Conservation (phyloP, 2,329 filamentous ascomycete species). For the Chaetomium strumarium region DNA sequence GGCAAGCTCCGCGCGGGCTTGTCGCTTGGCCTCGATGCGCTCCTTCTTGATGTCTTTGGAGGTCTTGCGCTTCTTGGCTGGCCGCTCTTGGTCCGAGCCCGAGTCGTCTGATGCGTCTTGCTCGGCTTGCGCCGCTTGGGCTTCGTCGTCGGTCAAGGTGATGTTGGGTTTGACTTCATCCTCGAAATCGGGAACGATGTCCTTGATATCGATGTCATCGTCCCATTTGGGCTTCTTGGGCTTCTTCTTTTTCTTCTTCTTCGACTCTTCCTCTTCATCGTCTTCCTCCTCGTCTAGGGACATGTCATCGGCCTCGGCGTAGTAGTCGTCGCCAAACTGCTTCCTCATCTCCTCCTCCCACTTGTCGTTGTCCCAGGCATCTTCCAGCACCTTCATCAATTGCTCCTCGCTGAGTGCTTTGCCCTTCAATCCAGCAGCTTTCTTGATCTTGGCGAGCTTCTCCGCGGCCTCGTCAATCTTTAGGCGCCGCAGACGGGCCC, state of each 20-base stretch:
- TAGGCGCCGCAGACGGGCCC: slow-evolving; percentile 74
- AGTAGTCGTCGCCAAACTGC: slow-evolving; percentile 87
- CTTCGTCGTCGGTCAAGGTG: slow-evolving; percentile 50
- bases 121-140: slow-evolving; percentile 33
- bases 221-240: slow-evolving; percentile 87
- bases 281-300: slow-evolving; percentile 52
- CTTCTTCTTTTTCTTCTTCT: slow-evolving; percentile 57
- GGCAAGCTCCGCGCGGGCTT: slow-evolving; percentile 72
- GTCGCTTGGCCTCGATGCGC: slow-evolving; percentile 55
- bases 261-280: slow-evolving; percentile 49
- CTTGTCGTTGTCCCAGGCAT: slow-evolving; percentile 78
- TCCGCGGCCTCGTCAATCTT: slow-evolving; percentile 87
- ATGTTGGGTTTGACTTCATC: slow-evolving; percentile 53
- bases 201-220: slow-evolving; percentile 95
- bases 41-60: slow-evolving; percentile 55
- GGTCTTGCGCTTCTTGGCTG: slow-evolving; percentile 54
- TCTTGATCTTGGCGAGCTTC: slow-evolving; percentile 81
- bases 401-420: slow-evolving; percentile 66
- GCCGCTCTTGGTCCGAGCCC: slow-evolving; percentile 32
- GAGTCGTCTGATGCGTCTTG: slow-evolving; percentile 29
- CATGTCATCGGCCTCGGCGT: slow-evolving; percentile 63
- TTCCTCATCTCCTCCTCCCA: slow-evolving; percentile 91
- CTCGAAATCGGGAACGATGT: slow-evolving; percentile 80
- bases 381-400: slow-evolving; percentile 79
- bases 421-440: slow-evolving; percentile 74